Evolutionary conservation across 1,284 basidiomycete genomes (phyloP).

Genomic region (Trichosporon sp.): DNA sequence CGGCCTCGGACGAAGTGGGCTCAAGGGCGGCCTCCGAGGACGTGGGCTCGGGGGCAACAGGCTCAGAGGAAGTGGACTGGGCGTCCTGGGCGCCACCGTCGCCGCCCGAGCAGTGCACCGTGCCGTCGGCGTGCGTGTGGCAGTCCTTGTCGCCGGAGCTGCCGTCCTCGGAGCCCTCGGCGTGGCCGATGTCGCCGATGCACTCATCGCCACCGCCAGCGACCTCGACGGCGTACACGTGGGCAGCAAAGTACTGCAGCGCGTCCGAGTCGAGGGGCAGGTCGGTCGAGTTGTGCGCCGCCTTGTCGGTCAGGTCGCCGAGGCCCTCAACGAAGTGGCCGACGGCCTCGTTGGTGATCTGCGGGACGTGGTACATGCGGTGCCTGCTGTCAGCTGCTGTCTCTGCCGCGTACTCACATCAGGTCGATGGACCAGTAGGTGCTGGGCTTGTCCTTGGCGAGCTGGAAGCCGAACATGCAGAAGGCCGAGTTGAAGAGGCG

Average conservation of each 20-base stretch:
- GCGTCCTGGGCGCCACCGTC: background rate
- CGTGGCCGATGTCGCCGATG: constrained; percentile 28
- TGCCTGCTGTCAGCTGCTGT: constrained; percentile 27
- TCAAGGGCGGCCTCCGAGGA: background rate
- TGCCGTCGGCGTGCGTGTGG: constrained; percentile 28
- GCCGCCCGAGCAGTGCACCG: constrained; percentile 17
- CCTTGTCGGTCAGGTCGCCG: constrained; percentile 41
- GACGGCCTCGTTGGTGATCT: constrained; percentile 38
- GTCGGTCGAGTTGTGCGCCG: constrained; percentile 39
- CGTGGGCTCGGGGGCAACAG: background rate
- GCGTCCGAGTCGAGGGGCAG: constrained; percentile 47
- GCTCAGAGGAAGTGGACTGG: background rate
- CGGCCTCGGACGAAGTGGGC: background rate
- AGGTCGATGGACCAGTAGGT: constrained; percentile 49
- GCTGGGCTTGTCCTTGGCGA: constrained; percentile 34
- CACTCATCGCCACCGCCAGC: constrained; percentile 42
- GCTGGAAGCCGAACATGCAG: constrained; percentile 44
- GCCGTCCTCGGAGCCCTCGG: constrained; percentile 16
- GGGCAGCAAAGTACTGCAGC: constrained; percentile 49
- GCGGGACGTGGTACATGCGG: constrained; percentile 49
- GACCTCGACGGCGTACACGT: constrained; percentile 46
- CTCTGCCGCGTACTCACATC: constrained; percentile 26
- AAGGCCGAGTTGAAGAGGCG: constrained; percentile 35
- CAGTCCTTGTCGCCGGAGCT: constrained; percentile 25
- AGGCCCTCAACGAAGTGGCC: constrained; percentile 47